phyloP scores from a whole-genome alignment of 495 filamentous ascomycete genomes.

The Parathielavia hyrcaniae region DNA sequence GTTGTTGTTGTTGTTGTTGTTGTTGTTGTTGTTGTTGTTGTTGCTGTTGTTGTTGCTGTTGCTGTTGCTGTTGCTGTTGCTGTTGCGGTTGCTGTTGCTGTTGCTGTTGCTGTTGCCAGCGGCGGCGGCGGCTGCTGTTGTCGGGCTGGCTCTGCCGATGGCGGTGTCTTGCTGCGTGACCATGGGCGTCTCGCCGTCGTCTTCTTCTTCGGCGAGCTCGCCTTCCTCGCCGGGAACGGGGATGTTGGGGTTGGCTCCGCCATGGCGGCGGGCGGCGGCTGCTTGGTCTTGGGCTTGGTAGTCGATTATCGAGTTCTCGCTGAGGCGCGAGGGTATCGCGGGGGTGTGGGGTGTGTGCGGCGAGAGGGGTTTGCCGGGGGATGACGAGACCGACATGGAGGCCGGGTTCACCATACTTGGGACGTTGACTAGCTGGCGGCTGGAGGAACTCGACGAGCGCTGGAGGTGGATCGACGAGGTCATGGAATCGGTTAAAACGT shows the following conservation, averaged over 20 bases:
- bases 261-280: conserved; percentile 19
- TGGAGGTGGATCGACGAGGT: conserved; percentile 76
- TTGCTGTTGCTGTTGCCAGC: no score
- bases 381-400: conserved; percentile 77
- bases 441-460: conserved; percentile 75
- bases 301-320: conserved; percentile 78
- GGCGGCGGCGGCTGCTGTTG: conserved; percentile 31
- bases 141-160: conserved; percentile 58
- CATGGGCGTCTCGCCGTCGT: conserved; percentile 32
- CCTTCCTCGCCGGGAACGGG: conserved; percentile 35
- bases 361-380: conserved; percentile 84
- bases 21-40: no score
- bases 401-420: conserved; percentile 78
- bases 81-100: no score
- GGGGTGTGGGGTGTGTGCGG: conserved; percentile 94
- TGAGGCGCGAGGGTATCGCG: conserved; percentile 84
- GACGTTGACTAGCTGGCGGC: conserved; percentile 74
- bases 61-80: no score
- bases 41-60: no score
- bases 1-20: no score
- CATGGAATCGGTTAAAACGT: conserved; percentile 79
- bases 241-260: conserved; percentile 16
- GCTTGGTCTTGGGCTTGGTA: conserved; percentile 45
- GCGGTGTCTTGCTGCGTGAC: conserved; percentile 31
- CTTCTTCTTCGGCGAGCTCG: conserved; percentile 32